Evolutionary conservation across 257 asterid species (phyloP), one percentile per base, ranked within the genome.

Genomic region (Parsonsia alboflavescens): DNA sequence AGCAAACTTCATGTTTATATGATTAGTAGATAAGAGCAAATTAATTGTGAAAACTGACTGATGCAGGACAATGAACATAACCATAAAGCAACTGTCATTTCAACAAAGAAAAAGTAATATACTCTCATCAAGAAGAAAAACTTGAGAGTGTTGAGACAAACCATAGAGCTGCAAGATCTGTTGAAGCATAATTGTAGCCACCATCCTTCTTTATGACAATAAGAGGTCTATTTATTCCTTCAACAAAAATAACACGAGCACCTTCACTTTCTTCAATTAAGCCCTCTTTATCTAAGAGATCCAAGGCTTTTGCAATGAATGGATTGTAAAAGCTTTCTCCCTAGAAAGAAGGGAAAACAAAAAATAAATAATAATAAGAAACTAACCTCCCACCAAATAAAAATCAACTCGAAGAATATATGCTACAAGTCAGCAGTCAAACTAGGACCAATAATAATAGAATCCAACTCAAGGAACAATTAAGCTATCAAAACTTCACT

Each of bases 281-380:
- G 65, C 94, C 96, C 81, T 86, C 71, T 69, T 85, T 49, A 75
- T 71, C 83, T 84, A 94, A 83, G 76, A 89, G 73, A 73, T 89
- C 86, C 19, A 94, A 73, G 58, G 74, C 93, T 70, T 81, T 72
- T 22, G 99, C 91, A 75, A 94, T 94, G 77, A 78, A 87, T 0
- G 97, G 97, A 75, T 89, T 94, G 79, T 94, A 92, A 80, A 92
- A 94, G 93, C 99, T 94, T 84, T 94, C 97, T 6, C 99, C 99
- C 97, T 94, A 82, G 69, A 41, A 30, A 68, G 49, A 70, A 58
- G 16, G 46, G 11, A 61, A 53, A 65, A 36, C 57, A 42, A 65
- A 39, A 59, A 48, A 59, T 26, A 46, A 33, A n/a, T n/a, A 33
- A 33, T 1, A 33, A 33, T 59, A 52, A 77, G 17, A 70, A 68